phyloP scores from a whole-genome alignment of 305 asterid genomes.

The Fraxinus velutina region DNA sequence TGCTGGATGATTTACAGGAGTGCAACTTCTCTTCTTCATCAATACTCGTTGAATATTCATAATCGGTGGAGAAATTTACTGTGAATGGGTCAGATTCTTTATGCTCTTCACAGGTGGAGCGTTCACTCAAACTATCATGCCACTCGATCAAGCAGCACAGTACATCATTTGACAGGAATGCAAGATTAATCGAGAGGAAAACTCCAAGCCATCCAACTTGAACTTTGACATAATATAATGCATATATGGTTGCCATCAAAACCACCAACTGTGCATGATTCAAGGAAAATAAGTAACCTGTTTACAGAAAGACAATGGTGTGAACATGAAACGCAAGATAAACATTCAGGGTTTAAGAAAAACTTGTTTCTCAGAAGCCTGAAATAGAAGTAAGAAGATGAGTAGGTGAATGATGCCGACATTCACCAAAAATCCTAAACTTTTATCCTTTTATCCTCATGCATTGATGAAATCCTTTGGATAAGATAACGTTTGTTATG shows the following conservation, averaged over 20 bases:
- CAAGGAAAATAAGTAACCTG: conserved; percentile 89
- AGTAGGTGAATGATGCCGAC: conserved; percentile 9
- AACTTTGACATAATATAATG: conserved; percentile 77
- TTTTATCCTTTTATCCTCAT: background rate
- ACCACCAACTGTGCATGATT: conserved; percentile 91
- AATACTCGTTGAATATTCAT: conserved; percentile 57
- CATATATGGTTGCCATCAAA: conserved; percentile 75
- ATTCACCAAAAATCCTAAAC: conserved; percentile 6
- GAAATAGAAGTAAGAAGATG: conserved; percentile 2
- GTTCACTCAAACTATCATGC: conserved; percentile 82
- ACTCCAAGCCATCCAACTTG: conserved; percentile 92
- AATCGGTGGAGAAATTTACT: conserved; percentile 59
- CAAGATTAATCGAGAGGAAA: conserved; percentile 72
- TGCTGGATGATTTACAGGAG: conserved; percentile 57
- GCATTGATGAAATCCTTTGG: background rate
- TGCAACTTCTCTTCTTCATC: conserved; percentile 67
- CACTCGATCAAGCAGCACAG: conserved; percentile 74
- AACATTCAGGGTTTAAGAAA: conserved; percentile 9
- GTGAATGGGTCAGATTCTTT: conserved; percentile 54
- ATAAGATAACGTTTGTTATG: background rate
- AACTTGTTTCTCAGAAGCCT: background rate
- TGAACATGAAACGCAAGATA: conserved; percentile 28
- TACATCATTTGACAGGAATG: conserved; percentile 77
- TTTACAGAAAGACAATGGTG: conserved; percentile 20
- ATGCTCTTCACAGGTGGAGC: conserved; percentile 59